Evolutionary conservation across 306 rosid species (phyloP), one percentile per base, ranked within the genome.

Genomic region (Cicer bijugum): DNA sequence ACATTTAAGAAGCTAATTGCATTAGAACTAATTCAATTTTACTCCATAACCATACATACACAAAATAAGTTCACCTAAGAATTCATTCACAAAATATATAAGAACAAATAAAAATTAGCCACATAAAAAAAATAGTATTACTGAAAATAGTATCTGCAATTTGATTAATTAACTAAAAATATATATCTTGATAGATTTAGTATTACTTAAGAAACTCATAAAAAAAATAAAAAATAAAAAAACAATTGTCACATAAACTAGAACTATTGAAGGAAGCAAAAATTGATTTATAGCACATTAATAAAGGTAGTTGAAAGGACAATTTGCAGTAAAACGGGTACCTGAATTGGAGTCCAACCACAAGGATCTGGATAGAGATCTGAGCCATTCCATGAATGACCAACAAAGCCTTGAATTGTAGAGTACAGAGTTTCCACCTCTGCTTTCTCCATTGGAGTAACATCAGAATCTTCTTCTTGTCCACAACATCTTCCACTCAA

Each of bases 321-420:
- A 40, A 61, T 16, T 59, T 68, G 48, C 74, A 51, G 51, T 62
- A 42, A 16, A 17, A 58, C 58, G 45, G 71, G 60, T 82, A 91
- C 99, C 97, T 90, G 97, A 74, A 95, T 91, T 37, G 99, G 96
- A 82, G 96, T 87, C 96, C 96, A 91, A 1, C 99, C 99, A 85
- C 97, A 95, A 70, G 99, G 99, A 83, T 95, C 99, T 47, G 99
- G 97, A 86, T 86, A 95, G 80, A 95, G 96, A 87, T 86, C 87
- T 35, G 99, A 88, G 80, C 99, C 99, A 86, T 95, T 91, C 99
- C 97, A 95, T 73, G 86, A 85, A 76, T 84, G 71, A 12, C 99
- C 99, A 74, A 91, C 93, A 88, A 95, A 95, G 63, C 99, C 99
- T 76, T 95, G 99, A 15, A 95, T 83, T 8, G 92, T 78, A 11